phyloP scores from a whole-genome alignment of 768 basidiomycete genomes.

The Boletellus ananiceps region DNA sequence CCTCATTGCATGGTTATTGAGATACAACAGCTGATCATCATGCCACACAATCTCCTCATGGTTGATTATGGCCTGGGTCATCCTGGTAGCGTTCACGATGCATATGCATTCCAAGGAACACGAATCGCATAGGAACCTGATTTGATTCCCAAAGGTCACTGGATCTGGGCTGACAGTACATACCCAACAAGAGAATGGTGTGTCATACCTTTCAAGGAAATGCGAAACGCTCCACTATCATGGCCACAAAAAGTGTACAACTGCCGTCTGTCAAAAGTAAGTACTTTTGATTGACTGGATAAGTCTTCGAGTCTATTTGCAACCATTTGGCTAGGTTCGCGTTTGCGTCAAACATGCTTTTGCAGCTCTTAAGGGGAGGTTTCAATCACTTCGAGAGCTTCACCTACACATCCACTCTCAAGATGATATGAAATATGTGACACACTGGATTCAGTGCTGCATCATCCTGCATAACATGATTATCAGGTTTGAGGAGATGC shows the following conservation, averaged over 20 bases:
- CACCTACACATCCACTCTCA: not conserved
- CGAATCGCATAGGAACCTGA: not conserved
- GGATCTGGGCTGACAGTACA: too few species aligned
- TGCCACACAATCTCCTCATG: constrained; percentile 8
- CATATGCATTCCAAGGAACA: not conserved
- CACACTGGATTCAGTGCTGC: not conserved
- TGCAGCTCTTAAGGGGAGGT: too few species aligned
- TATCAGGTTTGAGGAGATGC: not conserved
- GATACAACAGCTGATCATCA: constrained; percentile 3
- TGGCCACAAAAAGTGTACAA: too few species aligned
- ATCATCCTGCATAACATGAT: not conserved
- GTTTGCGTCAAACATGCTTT: too few species aligned
- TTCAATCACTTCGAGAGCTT: not conserved
- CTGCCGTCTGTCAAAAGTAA: too few species aligned
- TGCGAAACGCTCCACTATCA: too few species aligned
- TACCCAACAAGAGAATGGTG: too few species aligned
- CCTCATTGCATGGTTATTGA: not conserved
- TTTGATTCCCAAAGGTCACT: not conserved
- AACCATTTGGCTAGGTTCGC: not conserved
- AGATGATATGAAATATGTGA: not conserved
- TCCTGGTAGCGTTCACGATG: not conserved
- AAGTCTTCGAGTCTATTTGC: too few species aligned
- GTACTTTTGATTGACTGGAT: too few species aligned
- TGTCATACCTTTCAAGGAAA: too few species aligned
- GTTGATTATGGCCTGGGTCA: constrained; percentile 4